Evolutionary conservation across 1,139 yeast genomes (phyloP).

Genomic region (Tardiomyces depauwii): DNA sequence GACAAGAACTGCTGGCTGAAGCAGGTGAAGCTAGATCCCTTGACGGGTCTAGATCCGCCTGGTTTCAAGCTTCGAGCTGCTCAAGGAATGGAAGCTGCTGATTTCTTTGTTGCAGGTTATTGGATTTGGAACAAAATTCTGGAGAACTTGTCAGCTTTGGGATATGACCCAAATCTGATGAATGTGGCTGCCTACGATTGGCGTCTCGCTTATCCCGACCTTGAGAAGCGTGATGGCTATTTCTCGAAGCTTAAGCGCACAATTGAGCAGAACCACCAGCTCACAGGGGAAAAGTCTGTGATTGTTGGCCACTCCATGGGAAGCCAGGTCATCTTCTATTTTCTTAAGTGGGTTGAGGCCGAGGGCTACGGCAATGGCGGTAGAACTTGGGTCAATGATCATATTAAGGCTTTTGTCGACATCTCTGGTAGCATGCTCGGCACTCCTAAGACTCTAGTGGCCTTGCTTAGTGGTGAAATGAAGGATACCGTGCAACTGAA

Average conservation of each 20-base stretch:
- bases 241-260: constrained; percentile 63
- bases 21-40: constrained; percentile 79
- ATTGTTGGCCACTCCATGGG: constrained; percentile 96
- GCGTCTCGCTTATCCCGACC: constrained; percentile 82
- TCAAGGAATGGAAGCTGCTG: constrained; percentile 95
- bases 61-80: constrained; percentile 75
- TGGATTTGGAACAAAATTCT: constrained; percentile 97
- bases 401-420: constrained; percentile 71
- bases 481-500: constrained; percentile 92
- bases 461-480: constrained; percentile 93
- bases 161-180: constrained; percentile 90
- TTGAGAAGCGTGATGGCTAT: constrained; percentile 78
- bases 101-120: constrained; percentile 91
- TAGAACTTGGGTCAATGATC: constrained; percentile 68
- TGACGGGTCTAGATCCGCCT: constrained; percentile 88
- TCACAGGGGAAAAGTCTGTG: constrained; percentile 62
- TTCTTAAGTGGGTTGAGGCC: constrained; percentile 94
- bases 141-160: constrained; percentile 87
- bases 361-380: constrained; percentile 81
- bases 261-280: constrained; percentile 45
- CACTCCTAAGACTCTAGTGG: constrained; percentile 89
- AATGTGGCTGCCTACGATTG: constrained; percentile 88
- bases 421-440: constrained; percentile 85
- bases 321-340: constrained; percentile 74
- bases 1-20: constrained; percentile 92